Base-by-base conservation (phyloP, 257 asterid species). In the Cynanchum wilfordii region DNA sequence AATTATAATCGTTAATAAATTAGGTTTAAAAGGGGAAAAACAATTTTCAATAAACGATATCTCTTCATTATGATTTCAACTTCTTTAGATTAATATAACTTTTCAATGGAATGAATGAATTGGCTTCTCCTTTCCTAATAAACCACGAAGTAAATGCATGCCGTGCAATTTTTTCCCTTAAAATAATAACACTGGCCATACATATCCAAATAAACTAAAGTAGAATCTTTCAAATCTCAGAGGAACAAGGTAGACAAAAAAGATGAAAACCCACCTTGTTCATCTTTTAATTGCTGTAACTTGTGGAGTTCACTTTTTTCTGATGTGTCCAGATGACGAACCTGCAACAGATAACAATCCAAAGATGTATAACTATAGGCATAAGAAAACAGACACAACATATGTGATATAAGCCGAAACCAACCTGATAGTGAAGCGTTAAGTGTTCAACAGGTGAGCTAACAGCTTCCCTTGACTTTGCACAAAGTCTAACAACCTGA, bases 401-500 rank as follows among this genome's bases (percentile, higher is more conserved):
- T n/a, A 15, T 47, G 9, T 15, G 55, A 62, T 36, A 64, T 69
- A 29, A 52, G 27, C 20, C 25, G 62, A 40, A 22, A 55, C 64
- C 68, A 64, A 92, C 99, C 98, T 95, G 99, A 86, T 92, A 95
- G 81, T 95, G 99, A 86, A 95, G 89, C 58, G 98, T 92, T 73
- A 95, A 78, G 81, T 95, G 99, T 79, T 95, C 99, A 67, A 95
- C 97, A 36, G 99, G 98, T 50, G 99, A 95, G 82, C 95, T 92
- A 72, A 95, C 98, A 72, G 98, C 97, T 84, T 95, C 98, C 88
- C 99, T 92, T 63, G 99, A 95, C 80, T 95, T 95, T 7, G 98
- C 99, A 78, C 98, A 90, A 20, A 95, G 93, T 80, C 98, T 84
- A 76, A 95, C 99, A 78, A 95, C 99, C 99, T 95, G 77, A 24